phyloP scores from a whole-genome alignment of 352 stramenopile species.

The Pythium rishiriense region DNA sequence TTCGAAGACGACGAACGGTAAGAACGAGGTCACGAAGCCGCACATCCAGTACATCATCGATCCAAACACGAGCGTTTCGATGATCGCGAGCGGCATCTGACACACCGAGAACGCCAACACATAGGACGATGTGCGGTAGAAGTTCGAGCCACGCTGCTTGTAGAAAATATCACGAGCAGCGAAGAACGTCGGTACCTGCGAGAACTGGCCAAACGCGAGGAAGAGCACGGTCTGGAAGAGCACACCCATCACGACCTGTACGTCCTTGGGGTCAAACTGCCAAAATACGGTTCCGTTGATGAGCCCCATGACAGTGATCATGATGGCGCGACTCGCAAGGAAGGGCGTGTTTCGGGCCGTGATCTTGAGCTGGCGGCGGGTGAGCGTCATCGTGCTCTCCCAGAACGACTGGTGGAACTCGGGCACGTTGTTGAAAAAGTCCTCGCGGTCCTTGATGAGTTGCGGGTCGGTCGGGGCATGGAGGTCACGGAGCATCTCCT shows the following conservation, averaged over 20 bases:
- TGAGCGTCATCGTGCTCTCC: conserved; percentile 29
- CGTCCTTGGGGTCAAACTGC: conserved; percentile 34
- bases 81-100: conserved; percentile 33
- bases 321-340: conserved; percentile 29
- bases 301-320: conserved; percentile 36
- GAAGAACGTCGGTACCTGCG: conserved; percentile 61
- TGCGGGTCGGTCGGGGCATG: conserved; percentile 89
- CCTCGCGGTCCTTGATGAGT: conserved; percentile 72
- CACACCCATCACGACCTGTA: conserved; percentile 45
- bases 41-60: conserved; percentile 78
- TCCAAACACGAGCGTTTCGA: conserved; percentile 69
- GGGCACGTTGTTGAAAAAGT: conserved; percentile 28
- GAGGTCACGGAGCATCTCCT: conserved; percentile 33
- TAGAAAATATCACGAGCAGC: conserved; percentile 61
- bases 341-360: conserved; percentile 32
- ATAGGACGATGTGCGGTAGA: conserved; percentile 68
- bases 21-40: conserved; percentile 43
- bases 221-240: conserved; percentile 79
- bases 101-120: conserved; percentile 43
- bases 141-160: conserved; percentile 72
- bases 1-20: conserved; percentile 58
- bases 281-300: conserved; percentile 38
- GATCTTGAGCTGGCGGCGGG: conserved; percentile 33
- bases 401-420: conserved; percentile 31
- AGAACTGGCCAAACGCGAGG: conserved; percentile 56